These are phyloP conservation scores for Shiraia bambusicola DNA, from an alignment of 2,329 filamentous ascomycete species.

Conservation along the genomic window DNA sequence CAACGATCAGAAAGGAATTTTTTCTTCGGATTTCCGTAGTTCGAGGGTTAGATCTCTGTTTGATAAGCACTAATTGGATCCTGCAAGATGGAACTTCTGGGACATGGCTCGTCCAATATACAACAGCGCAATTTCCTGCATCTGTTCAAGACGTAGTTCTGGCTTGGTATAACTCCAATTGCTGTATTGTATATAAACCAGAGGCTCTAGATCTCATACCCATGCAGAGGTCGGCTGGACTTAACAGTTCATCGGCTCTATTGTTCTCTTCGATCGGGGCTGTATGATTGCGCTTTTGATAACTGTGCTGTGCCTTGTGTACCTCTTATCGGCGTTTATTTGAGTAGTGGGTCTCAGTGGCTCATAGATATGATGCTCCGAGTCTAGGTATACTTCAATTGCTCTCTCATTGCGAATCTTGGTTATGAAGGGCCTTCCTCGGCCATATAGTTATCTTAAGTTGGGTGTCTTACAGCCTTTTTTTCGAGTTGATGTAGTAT, in stretches of 20 bases:
- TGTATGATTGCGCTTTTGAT: slow-evolving; percentile 30
- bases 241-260: slow-evolving; percentile 23
- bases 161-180: no score
- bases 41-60: slow-evolving; percentile 7
- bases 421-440: slow-evolving; percentile 24
- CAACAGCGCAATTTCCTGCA: neutral
- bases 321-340: slow-evolving; percentile 32
- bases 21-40: slow-evolving; percentile 8
- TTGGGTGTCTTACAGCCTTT: neutral
- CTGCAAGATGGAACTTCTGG: no score
- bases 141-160: neutral
- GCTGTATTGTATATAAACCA: slow-evolving; percentile 21
- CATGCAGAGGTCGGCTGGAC: slow-evolving; percentile 22
- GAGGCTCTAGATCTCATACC: slow-evolving; percentile 19
- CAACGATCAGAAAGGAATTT: slow-evolving; percentile 10
- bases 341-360: neutral
- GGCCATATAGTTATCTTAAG: slow-evolving; percentile 1
- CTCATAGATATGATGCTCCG: neutral
- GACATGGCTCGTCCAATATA: no score
- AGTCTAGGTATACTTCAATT: slow-evolving; percentile 17
- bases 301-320: slow-evolving; percentile 24
- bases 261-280: slow-evolving; percentile 12
- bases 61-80: no score
- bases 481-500: no score
- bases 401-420: slow-evolving; percentile 18